A percentile compares a stretch with the other conserved stretches of the same genome.
These are phyloP conservation scores for Pseudotulostoma volvatum DNA, from an alignment of 495 filamentous ascomycete genomes.

Conservation along the genomic window DNA sequence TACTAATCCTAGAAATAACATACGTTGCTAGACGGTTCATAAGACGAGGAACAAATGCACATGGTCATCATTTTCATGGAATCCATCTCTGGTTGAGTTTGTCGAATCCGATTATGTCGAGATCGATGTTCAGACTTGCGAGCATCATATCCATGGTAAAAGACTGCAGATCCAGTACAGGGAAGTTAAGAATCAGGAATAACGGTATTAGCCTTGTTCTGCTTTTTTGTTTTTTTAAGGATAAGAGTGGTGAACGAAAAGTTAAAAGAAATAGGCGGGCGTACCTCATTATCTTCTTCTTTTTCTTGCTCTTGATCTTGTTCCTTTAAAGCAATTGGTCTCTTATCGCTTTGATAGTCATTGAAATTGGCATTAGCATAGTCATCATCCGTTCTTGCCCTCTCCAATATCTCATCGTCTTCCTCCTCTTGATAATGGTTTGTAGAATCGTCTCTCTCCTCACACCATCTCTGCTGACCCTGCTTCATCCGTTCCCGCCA, in stretches of 20 bases:
- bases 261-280: too few species aligned
- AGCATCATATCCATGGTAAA: slow-evolving; percentile 66
- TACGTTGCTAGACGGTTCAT: too few species aligned
- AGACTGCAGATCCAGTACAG: slow-evolving; percentile 21
- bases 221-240: too few species aligned
- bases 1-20: too few species aligned
- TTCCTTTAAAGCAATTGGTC: too few species aligned
- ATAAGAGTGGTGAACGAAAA: slow-evolving; percentile 5
- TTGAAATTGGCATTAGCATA: too few species aligned
- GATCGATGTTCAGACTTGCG: slow-evolving; percentile 46
- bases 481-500: slow-evolving; percentile 34
- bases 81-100: slow-evolving; percentile 36
- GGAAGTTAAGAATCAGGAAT: slow-evolving; percentile 1
- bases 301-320: slow-evolving; percentile 1
- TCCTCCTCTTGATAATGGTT: slow-evolving; percentile 1
- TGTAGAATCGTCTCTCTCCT: slow-evolving; percentile 6
- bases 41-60: too few species aligned
- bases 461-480: slow-evolving; percentile 14
- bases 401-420: slow-evolving; percentile 1
- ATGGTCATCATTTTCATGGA: too few species aligned
- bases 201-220: too few species aligned
- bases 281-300: slow-evolving; percentile 3
- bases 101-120: slow-evolving; percentile 48
- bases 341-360: too few species aligned
- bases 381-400: slow-evolving; percentile 2